Conservation (phyloP, 768 basidiomycete species). For the Tricholoma sp. region DNA sequence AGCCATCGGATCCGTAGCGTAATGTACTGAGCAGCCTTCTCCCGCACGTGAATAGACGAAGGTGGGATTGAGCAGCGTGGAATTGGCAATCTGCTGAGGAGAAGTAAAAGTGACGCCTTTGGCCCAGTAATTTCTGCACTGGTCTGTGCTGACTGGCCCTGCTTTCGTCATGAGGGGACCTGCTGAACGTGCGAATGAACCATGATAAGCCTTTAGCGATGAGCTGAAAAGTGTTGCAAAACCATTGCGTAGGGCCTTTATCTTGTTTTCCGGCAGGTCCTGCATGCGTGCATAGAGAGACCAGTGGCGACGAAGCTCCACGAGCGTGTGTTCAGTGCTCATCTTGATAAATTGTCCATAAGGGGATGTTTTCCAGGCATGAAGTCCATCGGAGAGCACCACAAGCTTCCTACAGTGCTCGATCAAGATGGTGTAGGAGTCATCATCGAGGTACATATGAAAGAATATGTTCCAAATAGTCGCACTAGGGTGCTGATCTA, state of each 20-base stretch:
- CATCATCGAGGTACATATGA: conserved; percentile 27
- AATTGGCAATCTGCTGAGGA: conserved; percentile 9
- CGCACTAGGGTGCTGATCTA: conserved; percentile 15
- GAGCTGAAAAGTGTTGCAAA: conserved; percentile 8
- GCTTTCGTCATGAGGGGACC: conserved; percentile 3
- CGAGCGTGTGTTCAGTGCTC: conserved; percentile 24
- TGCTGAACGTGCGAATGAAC: conserved; percentile 3
- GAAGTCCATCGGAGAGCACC: conserved; percentile 13
- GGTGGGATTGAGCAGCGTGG: conserved; percentile 30
- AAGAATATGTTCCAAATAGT: conserved; percentile 33
- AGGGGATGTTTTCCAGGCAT: conserved; percentile 22
- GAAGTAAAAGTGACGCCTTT: conserved; percentile 25
- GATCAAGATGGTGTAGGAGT: conserved; percentile 17
- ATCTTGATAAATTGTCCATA: conserved; percentile 26
- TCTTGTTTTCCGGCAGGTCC: conserved; percentile 7
- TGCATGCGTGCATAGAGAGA: conserved; percentile 22
- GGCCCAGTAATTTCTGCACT: conserved; percentile 24
- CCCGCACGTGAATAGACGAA: conserved; percentile 28
- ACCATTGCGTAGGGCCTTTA: conserved; percentile 10
- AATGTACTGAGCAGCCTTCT: conserved; percentile 27
- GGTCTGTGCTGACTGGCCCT: not conserved
- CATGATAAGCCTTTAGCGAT: not conserved
- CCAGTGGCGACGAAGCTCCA: conserved; percentile 28
- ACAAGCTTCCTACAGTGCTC: conserved; percentile 27
- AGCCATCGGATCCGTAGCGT: conserved; percentile 26